A percentile compares a stretch with the other conserved stretches of the same genome.
Evolutionary conservation across 1,139 yeast species (phyloP).

Genomic region (Kodamaea sp.): DNA sequence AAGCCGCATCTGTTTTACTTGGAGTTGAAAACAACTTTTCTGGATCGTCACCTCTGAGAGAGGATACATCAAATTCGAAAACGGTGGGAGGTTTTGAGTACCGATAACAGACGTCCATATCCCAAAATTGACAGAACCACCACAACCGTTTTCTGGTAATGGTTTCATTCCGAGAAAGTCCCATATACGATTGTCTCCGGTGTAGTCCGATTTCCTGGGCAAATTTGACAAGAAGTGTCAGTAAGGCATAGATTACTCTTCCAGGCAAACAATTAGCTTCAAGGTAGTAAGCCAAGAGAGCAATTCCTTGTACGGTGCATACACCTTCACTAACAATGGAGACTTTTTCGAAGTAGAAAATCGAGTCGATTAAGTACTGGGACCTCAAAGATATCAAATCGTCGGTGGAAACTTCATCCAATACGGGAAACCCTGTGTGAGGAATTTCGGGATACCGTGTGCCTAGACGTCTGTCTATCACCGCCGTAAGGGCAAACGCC

Average conservation of each 20-base stretch:
- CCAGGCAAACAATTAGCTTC: slow-evolving; percentile 46
- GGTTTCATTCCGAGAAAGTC: slow-evolving; percentile 39
- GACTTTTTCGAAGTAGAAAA: slow-evolving; percentile 50
- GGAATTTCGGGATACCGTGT: slow-evolving; percentile 18
- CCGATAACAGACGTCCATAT: slow-evolving; percentile 54
- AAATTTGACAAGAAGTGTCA: slow-evolving; percentile 54
- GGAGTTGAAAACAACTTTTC: slow-evolving; percentile 9
- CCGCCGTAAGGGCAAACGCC: slow-evolving; percentile 12
- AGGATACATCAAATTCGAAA: slow-evolving; percentile 44
- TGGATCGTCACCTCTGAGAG: slow-evolving; percentile 15
- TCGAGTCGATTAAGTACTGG: slow-evolving; percentile 33
- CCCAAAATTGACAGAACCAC: slow-evolving; percentile 57
- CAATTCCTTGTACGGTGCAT: slow-evolving; percentile 48
- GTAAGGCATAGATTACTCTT: slow-evolving; percentile 44
- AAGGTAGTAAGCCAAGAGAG: slow-evolving; percentile 45
- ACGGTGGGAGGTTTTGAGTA: slow-evolving; percentile 63
- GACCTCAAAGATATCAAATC: slow-evolving; percentile 7
- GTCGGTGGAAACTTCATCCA: slow-evolving; percentile 2
- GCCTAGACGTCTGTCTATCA: slow-evolving; percentile 12
- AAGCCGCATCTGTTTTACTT: background rate
- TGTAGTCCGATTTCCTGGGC: slow-evolving; percentile 71
- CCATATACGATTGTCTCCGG: slow-evolving; percentile 49
- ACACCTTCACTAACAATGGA: slow-evolving; percentile 53
- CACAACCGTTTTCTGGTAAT: slow-evolving; percentile 46
- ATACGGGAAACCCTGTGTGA: slow-evolving; percentile 22